Base-by-base conservation (phyloP, 2,329 filamentous ascomycete species). In the Xylaria multiplex region DNA sequence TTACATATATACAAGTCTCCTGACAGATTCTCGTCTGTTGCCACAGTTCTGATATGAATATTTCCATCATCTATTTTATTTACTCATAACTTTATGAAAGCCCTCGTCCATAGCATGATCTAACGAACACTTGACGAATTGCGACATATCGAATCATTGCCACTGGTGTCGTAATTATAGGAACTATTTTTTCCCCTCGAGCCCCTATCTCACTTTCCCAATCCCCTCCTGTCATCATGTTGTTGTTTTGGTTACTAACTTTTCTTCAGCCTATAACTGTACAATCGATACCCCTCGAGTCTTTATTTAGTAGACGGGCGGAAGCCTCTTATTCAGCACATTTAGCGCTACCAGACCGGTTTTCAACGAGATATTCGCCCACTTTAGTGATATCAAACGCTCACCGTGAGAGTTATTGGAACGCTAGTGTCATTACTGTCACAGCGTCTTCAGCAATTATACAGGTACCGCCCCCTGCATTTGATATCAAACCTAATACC, bases 381-480 rank as follows among this genome's bases (percentile, higher is more conserved):
- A 19, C 68, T 16, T 43, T 65, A 19, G 45, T 54, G 30, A 59
- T 56, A 24, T 61, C 57, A n/a, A 59, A 68, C 11, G 62, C 66
- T 30, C 49, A 73, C 43, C 69, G 62, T 43, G 74, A 76, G 57
- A 64, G 67, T 16, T 73, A 75, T 45, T 67, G 71, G 50, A 62
- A 68, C 24, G 74, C 79, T 40, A 67, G 69, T 6, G 76, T 79
- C 2, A 68, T 76, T 55, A 80, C 77, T 13, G 76, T 72, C 32
- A 68, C 76, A 19, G 66, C 66, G 8, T 67, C 73, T 6, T 76
- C 76, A 19, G 77, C 73, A 45, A 77, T 75, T 27, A 74, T 72
- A 27, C 79, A 81, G 66, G 77, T 79, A 55, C 71, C 79, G 16
- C 76, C 76, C 6, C 69, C 73, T 37, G 69, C 70, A 22, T 73